Percentiles rank a stretch among this genome's conserved stretches.
phyloP scores from a whole-genome alignment of 768 basidiomycete genomes.

The Mycena galopus region DNA sequence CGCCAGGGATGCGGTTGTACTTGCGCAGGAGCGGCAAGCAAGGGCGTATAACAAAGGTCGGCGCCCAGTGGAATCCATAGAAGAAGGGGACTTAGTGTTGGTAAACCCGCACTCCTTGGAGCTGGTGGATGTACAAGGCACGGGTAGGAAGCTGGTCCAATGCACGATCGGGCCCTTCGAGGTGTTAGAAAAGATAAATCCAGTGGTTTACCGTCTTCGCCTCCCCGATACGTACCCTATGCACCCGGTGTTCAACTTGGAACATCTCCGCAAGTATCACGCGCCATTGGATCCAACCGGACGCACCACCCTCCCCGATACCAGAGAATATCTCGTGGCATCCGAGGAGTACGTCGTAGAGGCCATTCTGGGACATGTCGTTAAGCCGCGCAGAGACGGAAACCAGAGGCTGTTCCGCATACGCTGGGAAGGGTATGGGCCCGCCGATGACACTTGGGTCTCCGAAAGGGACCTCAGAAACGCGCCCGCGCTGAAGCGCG shows the following conservation, averaged over 20 bases:
- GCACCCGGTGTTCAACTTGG: background rate
- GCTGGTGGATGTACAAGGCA: background rate
- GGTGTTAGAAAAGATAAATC: background rate
- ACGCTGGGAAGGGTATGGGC: background rate
- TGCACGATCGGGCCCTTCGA: too few relatives aligned
- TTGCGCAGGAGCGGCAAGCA: too few relatives aligned
- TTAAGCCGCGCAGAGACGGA: background rate
- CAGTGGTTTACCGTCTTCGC: background rate
- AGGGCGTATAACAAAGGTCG: background rate
- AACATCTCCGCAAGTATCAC: background rate
- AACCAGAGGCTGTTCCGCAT: background rate
- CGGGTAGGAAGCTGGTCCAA: background rate
- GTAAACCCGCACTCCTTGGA: background rate
- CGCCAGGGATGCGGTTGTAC: background rate
- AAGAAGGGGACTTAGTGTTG: background rate
- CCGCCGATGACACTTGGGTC: too few relatives aligned
- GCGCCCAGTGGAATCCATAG: background rate
- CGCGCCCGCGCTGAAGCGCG: too few relatives aligned
- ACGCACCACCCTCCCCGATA: background rate
- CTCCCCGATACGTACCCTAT: background rate
- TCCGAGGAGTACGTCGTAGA: background rate
- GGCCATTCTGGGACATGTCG: background rate
- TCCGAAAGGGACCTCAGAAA: too few relatives aligned
- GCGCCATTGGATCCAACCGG: too few relatives aligned
- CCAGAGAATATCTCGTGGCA: background rate